These are phyloP conservation scores for Kwoniella dendrophila DNA, from an alignment of 768 basidiomycete genomes.

Conservation along the genomic window DNA sequence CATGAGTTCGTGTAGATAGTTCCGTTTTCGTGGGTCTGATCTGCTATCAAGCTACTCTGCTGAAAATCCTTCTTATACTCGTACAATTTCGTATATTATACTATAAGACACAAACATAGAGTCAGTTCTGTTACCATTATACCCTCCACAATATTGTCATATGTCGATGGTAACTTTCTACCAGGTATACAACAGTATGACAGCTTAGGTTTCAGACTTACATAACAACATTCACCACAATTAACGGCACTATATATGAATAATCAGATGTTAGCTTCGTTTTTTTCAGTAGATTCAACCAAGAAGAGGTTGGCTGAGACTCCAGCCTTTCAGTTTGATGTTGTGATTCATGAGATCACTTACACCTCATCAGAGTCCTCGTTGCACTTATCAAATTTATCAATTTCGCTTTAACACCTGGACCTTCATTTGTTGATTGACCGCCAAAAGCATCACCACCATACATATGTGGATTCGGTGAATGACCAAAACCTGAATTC, in stretches of 20 bases:
- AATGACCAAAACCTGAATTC: conserved; percentile 53
- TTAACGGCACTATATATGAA: conserved; percentile 76
- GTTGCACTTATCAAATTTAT: conserved; percentile 94
- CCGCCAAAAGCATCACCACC: conserved; percentile 41
- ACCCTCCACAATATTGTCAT: neutral
- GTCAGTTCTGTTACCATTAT: conserved; percentile 15
- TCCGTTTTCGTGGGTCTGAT: too few relatives aligned
- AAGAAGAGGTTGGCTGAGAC: too few relatives aligned
- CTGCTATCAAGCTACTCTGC: too few relatives aligned
- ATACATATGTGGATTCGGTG: conserved; percentile 41
- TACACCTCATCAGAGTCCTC: conserved; percentile 94
- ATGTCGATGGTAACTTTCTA: neutral
- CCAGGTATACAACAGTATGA: neutral
- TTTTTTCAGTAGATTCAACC: too few relatives aligned
- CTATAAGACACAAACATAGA: conserved; percentile 10
- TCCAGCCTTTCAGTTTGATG: too few relatives aligned
- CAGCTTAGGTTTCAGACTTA: conserved; percentile 27
- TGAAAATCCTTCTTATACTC: conserved; percentile 57
- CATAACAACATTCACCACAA: conserved; percentile 80
- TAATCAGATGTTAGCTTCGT: neutral
- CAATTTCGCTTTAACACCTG: conserved; percentile 76
- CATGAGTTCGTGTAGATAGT: neutral
- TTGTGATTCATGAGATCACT: too few relatives aligned
- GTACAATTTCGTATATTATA: conserved; percentile 79
- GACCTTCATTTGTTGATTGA: conserved; percentile 59